Percentiles rank a stretch among this genome's conserved stretches.
Evolutionary conservation across 2,329 filamentous ascomycete genomes (phyloP).

Genomic region (Claviceps fusiformis): DNA sequence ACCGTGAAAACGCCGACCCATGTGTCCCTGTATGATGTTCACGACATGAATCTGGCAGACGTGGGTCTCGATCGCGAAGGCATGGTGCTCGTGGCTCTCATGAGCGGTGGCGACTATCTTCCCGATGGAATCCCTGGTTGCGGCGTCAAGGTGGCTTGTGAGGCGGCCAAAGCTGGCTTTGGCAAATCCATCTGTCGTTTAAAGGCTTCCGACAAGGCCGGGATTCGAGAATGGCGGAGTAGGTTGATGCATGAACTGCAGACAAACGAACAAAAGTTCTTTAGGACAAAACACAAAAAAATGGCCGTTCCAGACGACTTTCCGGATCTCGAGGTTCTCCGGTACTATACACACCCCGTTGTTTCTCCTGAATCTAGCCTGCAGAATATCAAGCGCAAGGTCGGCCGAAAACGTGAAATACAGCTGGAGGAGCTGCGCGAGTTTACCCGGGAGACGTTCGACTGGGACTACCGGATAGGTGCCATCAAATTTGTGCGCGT

Average conservation of each 20-base stretch:
- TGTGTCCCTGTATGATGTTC: constrained; percentile 64
- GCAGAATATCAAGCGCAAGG: constrained; percentile 13
- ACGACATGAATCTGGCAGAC: constrained; percentile 32
- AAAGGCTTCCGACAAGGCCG: constrained; percentile 42
- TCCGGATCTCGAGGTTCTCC: constrained; percentile 63
- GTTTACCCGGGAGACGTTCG: constrained; percentile 69
- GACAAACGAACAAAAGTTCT: constrained; percentile 73
- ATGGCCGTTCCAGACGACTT: constrained; percentile 69
- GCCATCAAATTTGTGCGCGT: constrained; percentile 76
- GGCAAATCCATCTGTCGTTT: constrained; percentile 61
- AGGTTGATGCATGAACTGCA: constrained; percentile 60
- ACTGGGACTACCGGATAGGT: constrained; percentile 67
- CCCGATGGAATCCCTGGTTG: constrained; percentile 79
- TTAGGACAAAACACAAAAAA: constrained; percentile 60
- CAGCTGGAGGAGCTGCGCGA: constrained; percentile 44
- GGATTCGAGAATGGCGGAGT: constrained; percentile 57
- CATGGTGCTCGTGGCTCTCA: constrained; percentile 86
- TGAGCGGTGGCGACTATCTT: constrained; percentile 91
- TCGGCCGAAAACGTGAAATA: constrained; percentile 13
- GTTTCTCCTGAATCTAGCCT: constrained; percentile 52
- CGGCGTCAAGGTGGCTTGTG: constrained; percentile 76
- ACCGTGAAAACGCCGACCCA: constrained; percentile 65
- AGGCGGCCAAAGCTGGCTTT: constrained; percentile 81
- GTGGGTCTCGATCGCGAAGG: constrained; percentile 66
- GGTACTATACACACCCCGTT: constrained; percentile 78